Evolutionary conservation across 2,329 filamentous ascomycete genomes (phyloP), one percentile per base, ranked within the genome.

Genomic region (Alternaria sp.): DNA sequence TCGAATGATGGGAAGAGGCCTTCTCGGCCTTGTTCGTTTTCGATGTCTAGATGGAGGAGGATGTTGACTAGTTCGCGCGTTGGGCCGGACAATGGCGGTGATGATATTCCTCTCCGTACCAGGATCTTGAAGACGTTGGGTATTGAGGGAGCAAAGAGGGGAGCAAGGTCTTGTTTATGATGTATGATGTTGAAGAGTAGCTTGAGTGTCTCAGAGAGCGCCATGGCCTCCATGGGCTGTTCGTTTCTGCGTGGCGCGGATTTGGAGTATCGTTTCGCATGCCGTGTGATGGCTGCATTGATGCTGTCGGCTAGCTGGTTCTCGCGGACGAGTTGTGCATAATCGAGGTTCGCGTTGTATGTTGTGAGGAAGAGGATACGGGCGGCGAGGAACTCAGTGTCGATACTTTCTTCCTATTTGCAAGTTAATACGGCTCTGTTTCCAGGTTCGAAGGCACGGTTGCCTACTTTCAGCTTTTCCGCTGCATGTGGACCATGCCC

Each of bases 151-250:
- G 87, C 87, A 73, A 97, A 96, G 0, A 83, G 80, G 0, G 82
- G 76, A 5, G 81, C 79, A 27, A 90, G 84, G 43, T 89, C 84
- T 4, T 89, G 87, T 71, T 90, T 90, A 71, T 89, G 89, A 70
- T 94, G 89, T 2, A 91, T 91, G 54, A 97, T 84, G 78, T 97
- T 97, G 84, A 96, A 98, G 53, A 97, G 81, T 41, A 98, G 84
- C 74, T 97, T 97, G 51, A 95, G 82, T 0, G 91, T 94, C 78
- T 98, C 94, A 9, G 85, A 85, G 38, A 98, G 84, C 0, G 94
- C 93, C 87, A 94, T 88, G 60, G 91, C 88, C 65, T 91, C 88
- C 85, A 94, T 91, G 0, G 86, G 85, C 43, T 87, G 81, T 14
- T 36, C 5, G 70, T 68, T 22, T 70, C 64, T 49, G 77, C 70